Conservation (phyloP, 2,329 filamentous ascomycete species). For the Lecanosticta acicola region DNA sequence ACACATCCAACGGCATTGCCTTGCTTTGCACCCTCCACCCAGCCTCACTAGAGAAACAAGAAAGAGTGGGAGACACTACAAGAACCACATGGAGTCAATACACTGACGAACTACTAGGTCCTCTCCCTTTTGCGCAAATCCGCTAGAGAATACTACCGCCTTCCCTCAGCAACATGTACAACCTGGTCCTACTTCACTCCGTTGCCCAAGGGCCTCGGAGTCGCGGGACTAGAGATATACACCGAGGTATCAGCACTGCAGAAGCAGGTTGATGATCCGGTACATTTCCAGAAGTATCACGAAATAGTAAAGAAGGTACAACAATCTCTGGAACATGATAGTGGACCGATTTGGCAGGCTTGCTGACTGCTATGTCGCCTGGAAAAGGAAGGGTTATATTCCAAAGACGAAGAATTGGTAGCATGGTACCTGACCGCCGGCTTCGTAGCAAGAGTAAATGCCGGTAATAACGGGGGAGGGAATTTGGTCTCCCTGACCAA, state of each 20-base stretch:
- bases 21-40: conserved; percentile 25
- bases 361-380: too few relatives aligned
- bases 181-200: conserved; percentile 16
- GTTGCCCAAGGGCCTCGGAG: conserved; percentile 9
- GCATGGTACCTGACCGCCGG: conserved; percentile 24
- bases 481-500: conserved; percentile 18
- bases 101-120: conserved; percentile 16
- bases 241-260: conserved; percentile 21
- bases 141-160: conserved; percentile 25
- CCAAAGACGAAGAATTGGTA: conserved; percentile 19
- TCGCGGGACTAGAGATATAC: conserved; percentile 27
- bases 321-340: background rate
- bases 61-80: conserved; percentile 12
- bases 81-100: background rate
- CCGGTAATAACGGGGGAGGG: conserved; percentile 6
- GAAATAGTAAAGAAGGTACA: conserved; percentile 12
- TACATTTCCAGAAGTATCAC: conserved; percentile 26
- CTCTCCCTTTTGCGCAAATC: conserved; percentile 20
- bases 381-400: conserved; percentile 19
- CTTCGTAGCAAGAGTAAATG: conserved; percentile 18
- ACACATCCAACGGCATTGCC: conserved; percentile 15
- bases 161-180: conserved; percentile 20
- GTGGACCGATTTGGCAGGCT: background rate
- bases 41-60: conserved; percentile 19
- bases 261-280: conserved; percentile 23